phyloP scores from a whole-genome alignment of 1,284 basidiomycete species.

The Austropuccinia psidii region DNA sequence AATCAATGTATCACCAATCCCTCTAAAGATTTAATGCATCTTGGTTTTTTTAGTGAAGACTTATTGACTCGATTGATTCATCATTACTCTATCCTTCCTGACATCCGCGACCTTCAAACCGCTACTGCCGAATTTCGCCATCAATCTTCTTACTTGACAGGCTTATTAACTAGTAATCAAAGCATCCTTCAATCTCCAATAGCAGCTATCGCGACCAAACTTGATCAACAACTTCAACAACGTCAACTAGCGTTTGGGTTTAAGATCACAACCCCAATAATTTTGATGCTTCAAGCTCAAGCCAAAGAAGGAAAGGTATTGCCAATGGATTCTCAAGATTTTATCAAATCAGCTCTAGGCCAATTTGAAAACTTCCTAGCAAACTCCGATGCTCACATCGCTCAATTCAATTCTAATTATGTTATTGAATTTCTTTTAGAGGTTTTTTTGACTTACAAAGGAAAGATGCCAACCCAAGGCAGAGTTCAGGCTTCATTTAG shows the following conservation, averaged over 20 bases:
- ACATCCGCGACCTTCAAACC: slow-evolving; percentile 13
- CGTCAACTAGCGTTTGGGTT: slow-evolving; percentile 26
- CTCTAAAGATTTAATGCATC: not conserved
- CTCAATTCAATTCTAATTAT: not conserved
- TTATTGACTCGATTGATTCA: slow-evolving; percentile 16
- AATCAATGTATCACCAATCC: slow-evolving; percentile 12
- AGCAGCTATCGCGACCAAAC: too few relatives aligned
- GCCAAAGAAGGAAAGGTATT: slow-evolving; percentile 9
- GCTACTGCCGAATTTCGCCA: slow-evolving; percentile 15
- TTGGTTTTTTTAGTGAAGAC: slow-evolving; percentile 17
- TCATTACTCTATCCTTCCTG: slow-evolving; percentile 31
- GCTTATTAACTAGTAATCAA: slow-evolving; percentile 28
- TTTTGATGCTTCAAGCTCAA: slow-evolving; percentile 31
- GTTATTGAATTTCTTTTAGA: slow-evolving; percentile 10
- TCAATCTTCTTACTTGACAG: slow-evolving; percentile 27
- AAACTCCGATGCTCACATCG: not conserved
- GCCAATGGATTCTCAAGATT: not conserved
- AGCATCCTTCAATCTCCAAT: slow-evolving; percentile 2
- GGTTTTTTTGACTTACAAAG: not conserved
- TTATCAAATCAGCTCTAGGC: slow-evolving; percentile 11
- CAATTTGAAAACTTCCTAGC: not conserved
- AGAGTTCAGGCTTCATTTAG: not conserved
- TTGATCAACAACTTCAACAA: not conserved
- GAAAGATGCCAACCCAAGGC: not conserved
- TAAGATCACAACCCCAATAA: slow-evolving; percentile 33